These are phyloP conservation scores for Paradendryphiella salina DNA, from an alignment of 2,329 filamentous ascomycete genomes.

Conservation along the genomic window DNA sequence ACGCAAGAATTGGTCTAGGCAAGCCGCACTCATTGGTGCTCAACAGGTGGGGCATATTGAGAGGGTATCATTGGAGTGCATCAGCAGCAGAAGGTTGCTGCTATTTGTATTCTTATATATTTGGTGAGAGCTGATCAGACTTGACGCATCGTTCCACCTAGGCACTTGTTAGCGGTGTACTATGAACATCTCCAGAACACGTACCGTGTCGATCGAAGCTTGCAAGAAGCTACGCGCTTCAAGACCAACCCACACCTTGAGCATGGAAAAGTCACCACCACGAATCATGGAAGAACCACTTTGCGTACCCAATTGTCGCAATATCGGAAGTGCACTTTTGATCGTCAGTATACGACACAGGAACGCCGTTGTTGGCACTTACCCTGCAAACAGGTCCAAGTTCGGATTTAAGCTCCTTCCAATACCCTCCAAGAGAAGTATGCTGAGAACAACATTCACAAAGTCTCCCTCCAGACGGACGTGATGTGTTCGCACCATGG, in stretches of 20 bases:
- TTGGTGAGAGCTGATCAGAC: slow-evolving; percentile 85
- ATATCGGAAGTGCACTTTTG: slow-evolving; percentile 78
- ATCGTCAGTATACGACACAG: slow-evolving; percentile 13
- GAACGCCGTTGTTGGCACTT: slow-evolving; percentile 29
- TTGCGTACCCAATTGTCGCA: slow-evolving; percentile 82
- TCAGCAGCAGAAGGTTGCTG: background rate
- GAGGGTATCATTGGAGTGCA: background rate
- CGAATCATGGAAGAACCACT: slow-evolving; percentile 62
- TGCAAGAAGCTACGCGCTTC: slow-evolving; percentile 89
- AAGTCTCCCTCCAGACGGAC: slow-evolving; percentile 96
- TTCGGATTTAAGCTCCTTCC: slow-evolving; percentile 83
- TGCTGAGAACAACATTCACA: slow-evolving; percentile 96
- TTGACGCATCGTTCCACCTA: slow-evolving; percentile 87
- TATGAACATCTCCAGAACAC: slow-evolving; percentile 38
- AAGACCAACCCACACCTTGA: slow-evolving; percentile 87
- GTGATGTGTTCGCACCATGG: slow-evolving; percentile 90
- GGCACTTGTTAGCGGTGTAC: slow-evolving; percentile 5
- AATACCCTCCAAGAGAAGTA: slow-evolving; percentile 90
- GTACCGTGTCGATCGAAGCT: slow-evolving; percentile 83
- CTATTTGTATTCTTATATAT: slow-evolving; percentile 60
- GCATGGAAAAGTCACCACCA: slow-evolving; percentile 64
- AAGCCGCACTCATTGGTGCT: no score
- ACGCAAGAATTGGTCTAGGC: background rate
- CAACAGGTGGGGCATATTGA: no score
- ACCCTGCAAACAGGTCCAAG: slow-evolving; percentile 80